Evolutionary conservation across 2,329 filamentous ascomycete species (phyloP), one percentile per base, ranked within the genome.

Genomic region (Clarireedia paspali): DNA sequence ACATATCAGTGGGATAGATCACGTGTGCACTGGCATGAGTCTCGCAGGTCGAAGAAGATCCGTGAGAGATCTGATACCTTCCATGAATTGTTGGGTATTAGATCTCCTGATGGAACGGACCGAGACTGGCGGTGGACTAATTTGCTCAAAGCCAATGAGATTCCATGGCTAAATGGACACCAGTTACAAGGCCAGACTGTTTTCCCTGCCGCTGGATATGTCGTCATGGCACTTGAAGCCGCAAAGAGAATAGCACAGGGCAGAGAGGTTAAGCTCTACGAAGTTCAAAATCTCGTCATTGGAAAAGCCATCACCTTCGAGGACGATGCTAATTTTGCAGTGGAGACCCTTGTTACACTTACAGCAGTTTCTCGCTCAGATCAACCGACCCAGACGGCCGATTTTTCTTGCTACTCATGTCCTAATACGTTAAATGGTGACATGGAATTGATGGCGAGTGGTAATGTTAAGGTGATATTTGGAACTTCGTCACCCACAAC

Each of bases 121-220:
- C 6, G 57, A 27, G 47, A 61, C 44, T 15, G 44, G 17, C 26
- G 53, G 1, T 64, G 63, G 63, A 30, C 36, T 0, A 56, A 63
- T 36, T 3, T 56, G 7, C 38, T 64, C 2, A 48, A 27, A 3
- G 30, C 38, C 0, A 63, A 66, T 0, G 69, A 77, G 27, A 56
- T 71, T 0, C 70, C 74, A 0, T 81, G 78, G 78, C 53, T 79
- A 2, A 59, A 60, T 0, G 73, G 77, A 46, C 75, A 81, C 58
- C 63, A 64, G n/a, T 57, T 80, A 1, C 64, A 70, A 2, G 63
- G 65, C 0, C 49, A 60, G 36, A 55, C 53, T 2, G 62, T 79
- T 10, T 65, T 79, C 3, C 77, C 77, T 0, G 76, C 73, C 2
- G 76, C 76, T 2, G 76, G 71, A 0, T 79, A 77, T 60, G 71